phyloP scores from a whole-genome alignment of 2,329 filamentous ascomycete species.

The Ophiocordyceps camponoti-floridani region DNA sequence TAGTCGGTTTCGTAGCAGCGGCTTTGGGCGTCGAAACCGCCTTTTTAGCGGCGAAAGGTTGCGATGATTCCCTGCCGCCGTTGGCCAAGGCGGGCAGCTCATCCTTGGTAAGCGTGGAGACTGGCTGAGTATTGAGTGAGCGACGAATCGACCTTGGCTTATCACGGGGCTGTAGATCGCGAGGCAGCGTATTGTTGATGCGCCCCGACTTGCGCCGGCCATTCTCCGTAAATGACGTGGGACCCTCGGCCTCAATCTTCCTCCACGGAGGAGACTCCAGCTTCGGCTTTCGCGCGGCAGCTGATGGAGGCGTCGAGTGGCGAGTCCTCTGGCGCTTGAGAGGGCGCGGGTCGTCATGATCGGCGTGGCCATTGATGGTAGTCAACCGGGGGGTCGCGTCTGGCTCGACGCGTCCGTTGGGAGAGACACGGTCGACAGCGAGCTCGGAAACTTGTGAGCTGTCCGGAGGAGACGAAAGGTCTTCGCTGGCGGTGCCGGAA shows the following conservation, averaged over 20 bases:
- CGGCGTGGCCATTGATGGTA: slow-evolving; percentile 29
- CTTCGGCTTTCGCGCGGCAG: slow-evolving; percentile 23
- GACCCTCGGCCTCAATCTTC: slow-evolving; percentile 65
- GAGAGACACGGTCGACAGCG: slow-evolving; percentile 2
- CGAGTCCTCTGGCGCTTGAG: slow-evolving; percentile 48
- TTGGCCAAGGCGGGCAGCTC: slow-evolving; percentile 9
- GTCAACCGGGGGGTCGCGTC: slow-evolving; percentile 6
- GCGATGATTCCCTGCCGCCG: slow-evolving; percentile 11
- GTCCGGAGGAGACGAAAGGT: slow-evolving; percentile 5
- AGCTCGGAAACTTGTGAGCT: slow-evolving; percentile 7
- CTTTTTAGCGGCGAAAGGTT: slow-evolving; percentile 7
- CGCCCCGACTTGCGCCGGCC: slow-evolving; percentile 51
- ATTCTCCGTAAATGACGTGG: slow-evolving; percentile 65
- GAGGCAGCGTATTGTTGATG: slow-evolving; percentile 38
- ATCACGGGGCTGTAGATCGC: slow-evolving; percentile 30
- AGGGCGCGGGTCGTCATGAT: slow-evolving; percentile 32
- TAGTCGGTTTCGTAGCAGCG: slow-evolving; percentile 10
- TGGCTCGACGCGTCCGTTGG: slow-evolving; percentile 6
- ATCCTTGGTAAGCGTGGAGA: slow-evolving; percentile 14
- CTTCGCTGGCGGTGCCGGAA: slow-evolving; percentile 9
- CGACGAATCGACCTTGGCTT: slow-evolving; percentile 34
- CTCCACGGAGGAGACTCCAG: slow-evolving; percentile 84
- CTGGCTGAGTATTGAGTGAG: slow-evolving; percentile 13
- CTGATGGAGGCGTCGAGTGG: slow-evolving; percentile 22
- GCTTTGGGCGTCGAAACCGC: slow-evolving; percentile 11